Evolutionary conservation across 139 green algal genomes (phyloP).

Genomic region (Chlorella sp.): DNA sequence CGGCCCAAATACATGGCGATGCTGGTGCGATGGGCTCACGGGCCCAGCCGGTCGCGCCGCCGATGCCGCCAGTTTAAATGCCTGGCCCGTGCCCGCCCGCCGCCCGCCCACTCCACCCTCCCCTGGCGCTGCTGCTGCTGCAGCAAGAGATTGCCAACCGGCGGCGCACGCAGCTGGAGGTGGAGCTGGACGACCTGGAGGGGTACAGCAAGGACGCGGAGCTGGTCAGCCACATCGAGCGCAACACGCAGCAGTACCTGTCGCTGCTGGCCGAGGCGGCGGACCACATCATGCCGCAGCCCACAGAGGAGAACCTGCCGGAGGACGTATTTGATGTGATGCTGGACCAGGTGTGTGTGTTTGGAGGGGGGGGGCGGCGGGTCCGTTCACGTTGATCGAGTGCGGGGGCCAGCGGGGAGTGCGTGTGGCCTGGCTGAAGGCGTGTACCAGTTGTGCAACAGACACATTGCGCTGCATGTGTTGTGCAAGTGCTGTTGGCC

Average conservation of each 20-base stretch:
- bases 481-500: no score
- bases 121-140: background rate
- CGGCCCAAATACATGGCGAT: conserved; percentile 65
- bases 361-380: no score
- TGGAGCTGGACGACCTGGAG: conserved; percentile 85
- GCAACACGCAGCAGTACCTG: conserved; percentile 85
- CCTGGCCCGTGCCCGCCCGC: background rate
- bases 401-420: no score
- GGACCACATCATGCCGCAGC: conserved; percentile 76
- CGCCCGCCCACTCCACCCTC: no score
- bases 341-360: conserved; percentile 59
- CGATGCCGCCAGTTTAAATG: background rate
- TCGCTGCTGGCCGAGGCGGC: conserved; percentile 83
- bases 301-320: conserved; percentile 48
- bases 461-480: no score
- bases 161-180: conserved; percentile 61
- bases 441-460: no score
- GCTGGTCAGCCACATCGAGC: conserved; percentile 67
- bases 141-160: conserved; percentile 96
- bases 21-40: conserved; percentile 50
- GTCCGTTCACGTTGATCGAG: no score
- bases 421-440: no score
- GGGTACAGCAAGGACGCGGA: conserved; percentile 34
- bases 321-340: conserved; percentile 90
- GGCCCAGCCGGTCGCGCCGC: background rate